Evolutionary conservation across 257 asterid species (phyloP).

Genomic region (Leptodermis oblonga): DNA sequence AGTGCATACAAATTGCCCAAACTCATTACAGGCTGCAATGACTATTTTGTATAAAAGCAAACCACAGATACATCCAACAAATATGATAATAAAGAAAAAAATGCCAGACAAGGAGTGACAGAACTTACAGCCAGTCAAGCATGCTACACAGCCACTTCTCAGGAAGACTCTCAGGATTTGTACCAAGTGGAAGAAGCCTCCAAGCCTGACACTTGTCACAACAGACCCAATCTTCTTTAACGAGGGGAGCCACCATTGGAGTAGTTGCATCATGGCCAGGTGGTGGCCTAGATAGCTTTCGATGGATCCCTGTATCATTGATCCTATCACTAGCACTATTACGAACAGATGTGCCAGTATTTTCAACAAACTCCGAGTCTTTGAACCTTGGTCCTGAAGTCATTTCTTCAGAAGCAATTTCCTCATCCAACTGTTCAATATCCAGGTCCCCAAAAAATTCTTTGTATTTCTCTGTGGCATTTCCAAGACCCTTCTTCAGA

Average conservation of each 20-base stretch:
- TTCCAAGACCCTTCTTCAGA: conserved; percentile 47
- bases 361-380: conserved; percentile 39
- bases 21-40: not conserved
- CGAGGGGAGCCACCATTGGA: conserved; percentile 50
- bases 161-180: conserved; percentile 76
- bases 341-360: conserved; percentile 33
- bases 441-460: conserved; percentile 78
- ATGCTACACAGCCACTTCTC: conserved; percentile 88
- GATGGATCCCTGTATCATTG: conserved; percentile 31
- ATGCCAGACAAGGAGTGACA: conserved; percentile 10
- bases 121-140: conserved; percentile 98
- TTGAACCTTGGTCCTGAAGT: conserved; percentile 38
- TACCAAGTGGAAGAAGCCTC: conserved; percentile 95
- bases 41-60: not conserved
- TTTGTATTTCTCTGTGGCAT: conserved; percentile 53
- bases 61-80: not conserved
- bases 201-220: conserved; percentile 85
- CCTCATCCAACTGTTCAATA: conserved; percentile 60
- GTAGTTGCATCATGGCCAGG: conserved; percentile 46
- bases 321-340: conserved; percentile 41
- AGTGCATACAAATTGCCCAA: not conserved
- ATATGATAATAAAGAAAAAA: not conserved
- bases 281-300: conserved; percentile 38
- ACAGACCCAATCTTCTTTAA: conserved; percentile 81
- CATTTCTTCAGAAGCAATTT: conserved; percentile 54